These are phyloP conservation scores for Malassezia brasiliensis DNA, from an alignment of 1,284 basidiomycete species.

Conservation along the genomic window DNA sequence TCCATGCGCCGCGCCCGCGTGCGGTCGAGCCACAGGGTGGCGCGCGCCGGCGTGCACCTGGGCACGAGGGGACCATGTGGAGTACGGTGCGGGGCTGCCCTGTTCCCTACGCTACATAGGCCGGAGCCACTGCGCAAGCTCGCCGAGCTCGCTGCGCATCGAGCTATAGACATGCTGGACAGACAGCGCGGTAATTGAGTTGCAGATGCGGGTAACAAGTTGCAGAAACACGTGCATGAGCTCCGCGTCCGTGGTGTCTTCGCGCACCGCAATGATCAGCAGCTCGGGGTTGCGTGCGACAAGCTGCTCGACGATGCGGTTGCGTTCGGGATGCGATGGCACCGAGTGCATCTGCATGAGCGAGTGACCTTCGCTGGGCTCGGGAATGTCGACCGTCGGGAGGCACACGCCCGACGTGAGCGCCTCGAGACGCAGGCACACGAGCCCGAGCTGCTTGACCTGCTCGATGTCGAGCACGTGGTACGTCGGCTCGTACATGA, in stretches of 20 bases:
- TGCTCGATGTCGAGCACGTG: conserved; percentile 65
- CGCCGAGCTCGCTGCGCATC: neutral
- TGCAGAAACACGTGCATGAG: conserved; percentile 35
- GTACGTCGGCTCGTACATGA: conserved; percentile 49
- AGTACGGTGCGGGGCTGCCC: too few species aligned
- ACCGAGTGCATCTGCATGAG: neutral
- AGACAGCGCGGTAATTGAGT: conserved; percentile 26
- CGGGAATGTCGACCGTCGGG: conserved; percentile 33
- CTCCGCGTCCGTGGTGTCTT: conserved; percentile 45
- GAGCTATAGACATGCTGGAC: conserved; percentile 2
- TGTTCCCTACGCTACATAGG: neutral
- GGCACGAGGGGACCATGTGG: too few species aligned
- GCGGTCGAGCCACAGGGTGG: neutral
- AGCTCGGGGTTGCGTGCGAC: conserved; percentile 34
- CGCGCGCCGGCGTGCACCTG: too few species aligned
- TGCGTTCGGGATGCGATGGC: conserved; percentile 14
- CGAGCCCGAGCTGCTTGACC: conserved; percentile 63
- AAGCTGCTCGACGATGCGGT: conserved; percentile 27
- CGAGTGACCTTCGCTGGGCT: neutral
- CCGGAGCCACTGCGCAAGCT: neutral
- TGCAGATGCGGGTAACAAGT: conserved; percentile 40
- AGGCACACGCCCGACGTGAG: conserved; percentile 60
- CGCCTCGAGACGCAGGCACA: conserved; percentile 75
- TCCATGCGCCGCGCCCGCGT: too few species aligned
- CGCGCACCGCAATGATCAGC: conserved; percentile 35